Evolutionary conservation across 495 filamentous ascomycete genomes (phyloP).

Genomic region (Hypoxylon fuscum): DNA sequence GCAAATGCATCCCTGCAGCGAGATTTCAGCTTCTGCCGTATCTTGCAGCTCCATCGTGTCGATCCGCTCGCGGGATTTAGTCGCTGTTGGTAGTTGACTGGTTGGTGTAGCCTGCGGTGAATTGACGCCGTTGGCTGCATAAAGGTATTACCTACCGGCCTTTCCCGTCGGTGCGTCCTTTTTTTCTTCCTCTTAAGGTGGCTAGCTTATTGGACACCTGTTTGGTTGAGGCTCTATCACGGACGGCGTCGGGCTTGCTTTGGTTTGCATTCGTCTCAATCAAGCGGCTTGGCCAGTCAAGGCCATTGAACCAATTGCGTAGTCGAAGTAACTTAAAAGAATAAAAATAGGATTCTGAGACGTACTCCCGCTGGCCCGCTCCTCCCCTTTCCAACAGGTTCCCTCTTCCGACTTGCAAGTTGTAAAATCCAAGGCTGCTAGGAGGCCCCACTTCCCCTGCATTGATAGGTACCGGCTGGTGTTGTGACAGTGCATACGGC

Average conservation of each 20-base stretch:
- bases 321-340: not conserved
- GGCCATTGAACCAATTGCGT: conserved; percentile 12
- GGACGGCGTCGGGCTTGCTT: conserved; percentile 18
- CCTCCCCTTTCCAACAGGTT: conserved; percentile 11
- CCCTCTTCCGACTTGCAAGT: conserved; percentile 10
- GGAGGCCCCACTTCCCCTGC: conserved; percentile 34
- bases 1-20: not conserved
- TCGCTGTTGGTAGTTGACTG: not conserved
- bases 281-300: conserved; percentile 9
- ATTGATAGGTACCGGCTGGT: conserved; percentile 11
- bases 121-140: conserved; percentile 7
- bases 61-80: conserved; percentile 18
- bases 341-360: conserved; percentile 16
- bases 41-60: conserved; percentile 24
- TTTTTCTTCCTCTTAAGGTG: not conserved
- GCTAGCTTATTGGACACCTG: not conserved
- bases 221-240: conserved; percentile 29
- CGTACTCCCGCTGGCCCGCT: conserved; percentile 13
- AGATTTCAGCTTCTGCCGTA: conserved; percentile 14
- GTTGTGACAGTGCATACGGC: conserved; percentile 14
- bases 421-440: conserved; percentile 10
- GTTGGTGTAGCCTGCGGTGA: conserved; percentile 1
- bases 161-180: conserved; percentile 8
- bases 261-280: conserved; percentile 14
- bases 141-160: too few relatives aligned